Evolutionary conservation across 139 green algal species (phyloP).

Genomic region (Chlamydomonas urium): DNA sequence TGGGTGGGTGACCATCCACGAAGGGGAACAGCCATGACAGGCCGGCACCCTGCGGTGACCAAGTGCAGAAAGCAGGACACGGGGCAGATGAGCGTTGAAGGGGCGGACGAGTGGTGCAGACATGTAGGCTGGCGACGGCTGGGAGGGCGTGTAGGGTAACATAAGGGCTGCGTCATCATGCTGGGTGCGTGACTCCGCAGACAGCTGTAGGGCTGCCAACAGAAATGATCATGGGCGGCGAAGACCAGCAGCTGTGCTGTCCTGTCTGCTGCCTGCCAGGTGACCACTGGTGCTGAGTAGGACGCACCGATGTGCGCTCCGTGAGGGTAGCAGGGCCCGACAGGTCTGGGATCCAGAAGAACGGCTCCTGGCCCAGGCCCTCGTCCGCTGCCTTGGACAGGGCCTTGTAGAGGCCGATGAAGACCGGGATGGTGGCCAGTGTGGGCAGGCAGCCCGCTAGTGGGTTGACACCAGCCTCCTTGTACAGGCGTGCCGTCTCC

Average conservation of each 20-base stretch:
- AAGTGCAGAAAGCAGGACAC: too few species aligned
- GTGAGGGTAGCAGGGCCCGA: slow-evolving; percentile 56
- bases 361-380: slow-evolving; percentile 57
- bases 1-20: slow-evolving; percentile 79
- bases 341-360: slow-evolving; percentile 87
- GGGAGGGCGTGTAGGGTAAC: too few species aligned
- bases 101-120: too few species aligned
- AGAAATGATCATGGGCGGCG: too few species aligned
- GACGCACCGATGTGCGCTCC: slow-evolving; percentile 15
- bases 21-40: slow-evolving; percentile 81
- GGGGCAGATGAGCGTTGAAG: too few species aligned
- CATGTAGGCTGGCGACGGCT: too few species aligned
- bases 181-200: too few species aligned
- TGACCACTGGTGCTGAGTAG: too few species aligned
- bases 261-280: too few species aligned
- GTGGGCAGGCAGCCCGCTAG: slow-evolving; percentile 87
- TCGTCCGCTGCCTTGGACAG: slow-evolving; percentile 16
- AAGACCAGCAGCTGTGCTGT: too few species aligned
- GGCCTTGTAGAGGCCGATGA: slow-evolving; percentile 83
- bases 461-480: slow-evolving; percentile 87
- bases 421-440: slow-evolving; percentile 88
- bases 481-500: slow-evolving; percentile 93
- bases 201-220: too few species aligned
- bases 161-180: too few species aligned
- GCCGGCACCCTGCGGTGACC: slow-evolving; percentile 28